Evolutionary conservation across 73 alveolate species (phyloP), one percentile per base, ranked within the genome.

Genomic region (Paraurostyla sp.): DNA sequence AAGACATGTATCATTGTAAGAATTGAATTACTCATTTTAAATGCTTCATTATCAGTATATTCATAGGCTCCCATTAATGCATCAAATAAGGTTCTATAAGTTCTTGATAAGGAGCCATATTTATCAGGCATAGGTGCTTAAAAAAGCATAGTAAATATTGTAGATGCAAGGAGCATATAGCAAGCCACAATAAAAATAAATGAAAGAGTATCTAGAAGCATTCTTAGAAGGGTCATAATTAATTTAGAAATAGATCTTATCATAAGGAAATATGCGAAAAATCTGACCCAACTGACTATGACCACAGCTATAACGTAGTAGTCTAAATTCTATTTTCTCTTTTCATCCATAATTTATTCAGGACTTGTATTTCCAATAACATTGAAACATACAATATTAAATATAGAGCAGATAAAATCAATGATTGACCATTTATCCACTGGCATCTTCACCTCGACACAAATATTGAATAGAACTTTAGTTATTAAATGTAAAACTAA

Each of bases 291-390:
- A 27, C 81, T 40, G 9, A 76, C 48, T 43, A 87, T 48, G 15
- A 87, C 86, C 84, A 83, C 92, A 16, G 78, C 84, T n/a, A 83
- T 83, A 48, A 83, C 92, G 32, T 83, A 83, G 50, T 56, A 83
- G 54, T 83, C 92, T 45, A 83, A 23, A 6, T 49, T 45, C 56
- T 60, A 40, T 29, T 83, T 83, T 27, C 76, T 23, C 42, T 18
- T 45, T 42, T 83, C 0, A 20, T 62, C 76, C 4, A 83, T 83
- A 76, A 83, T 83, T 36, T 35, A 15, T 0, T 62, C 92, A 9
- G 92, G 92, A 3, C 40, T 63, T 16, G 42, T 62, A 16, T 33
- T 63, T 3, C 92, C 92, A 23, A 62, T 83, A 35, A 83, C 85
- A 51, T 83, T 83, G 76, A 83, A 83, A 85, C 86, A 60, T n/a